Evolutionary conservation across 2,329 filamentous ascomycete species (phyloP).

Genomic region (Colletotrichum camelliae): DNA sequence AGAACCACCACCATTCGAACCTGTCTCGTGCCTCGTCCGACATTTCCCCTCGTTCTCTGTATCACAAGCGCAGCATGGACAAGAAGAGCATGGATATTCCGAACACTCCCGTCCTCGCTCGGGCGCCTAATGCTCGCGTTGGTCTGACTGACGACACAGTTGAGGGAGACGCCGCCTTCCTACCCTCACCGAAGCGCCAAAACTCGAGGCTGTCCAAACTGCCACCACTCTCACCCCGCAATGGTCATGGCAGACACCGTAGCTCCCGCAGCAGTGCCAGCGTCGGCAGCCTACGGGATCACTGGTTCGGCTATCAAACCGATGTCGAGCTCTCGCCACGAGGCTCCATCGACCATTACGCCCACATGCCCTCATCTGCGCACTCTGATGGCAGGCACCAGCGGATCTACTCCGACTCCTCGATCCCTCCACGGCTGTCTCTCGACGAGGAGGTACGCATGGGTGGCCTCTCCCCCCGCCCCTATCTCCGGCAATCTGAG

Average conservation of each 20-base stretch:
- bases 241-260: conserved; percentile 40
- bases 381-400: conserved; percentile 33
- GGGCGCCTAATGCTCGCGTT: conserved; percentile 66
- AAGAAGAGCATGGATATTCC: conserved; percentile 53
- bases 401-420: conserved; percentile 49
- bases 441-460: conserved; percentile 51
- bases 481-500: conserved; percentile 48
- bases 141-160: conserved; percentile 67
- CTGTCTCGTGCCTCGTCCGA: conserved; percentile 14
- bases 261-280: conserved; percentile 52
- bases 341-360: conserved; percentile 36
- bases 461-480: conserved; percentile 55
- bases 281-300: conserved; percentile 45
- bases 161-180: conserved; percentile 65
- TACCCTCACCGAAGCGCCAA: conserved; percentile 57
- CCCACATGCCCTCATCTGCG: conserved; percentile 16
- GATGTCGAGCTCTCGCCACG: conserved; percentile 40
- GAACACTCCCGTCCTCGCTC: conserved; percentile 57
- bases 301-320: conserved; percentile 41
- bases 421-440: conserved; percentile 48
- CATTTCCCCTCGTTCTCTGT: conserved; percentile 3
- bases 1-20: conserved; percentile 28
- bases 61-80: conserved; percentile 23
- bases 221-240: conserved; percentile 38
- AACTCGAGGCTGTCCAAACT: conserved; percentile 59